phyloP scores from a whole-genome alignment of 345 rosid genomes.

The Chamaenerion angustifolium region DNA sequence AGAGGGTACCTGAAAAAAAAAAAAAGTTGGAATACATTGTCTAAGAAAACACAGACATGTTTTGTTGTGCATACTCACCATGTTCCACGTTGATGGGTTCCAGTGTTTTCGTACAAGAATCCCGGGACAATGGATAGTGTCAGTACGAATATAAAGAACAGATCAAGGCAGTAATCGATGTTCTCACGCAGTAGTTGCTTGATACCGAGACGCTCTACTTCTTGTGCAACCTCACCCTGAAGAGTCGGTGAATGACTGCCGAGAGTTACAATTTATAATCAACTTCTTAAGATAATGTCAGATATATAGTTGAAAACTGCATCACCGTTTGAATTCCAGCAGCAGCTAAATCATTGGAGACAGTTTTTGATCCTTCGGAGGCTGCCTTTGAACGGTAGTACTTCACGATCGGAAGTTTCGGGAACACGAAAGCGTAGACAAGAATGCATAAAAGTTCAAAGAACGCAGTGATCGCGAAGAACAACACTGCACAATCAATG shows the following conservation, averaged over 20 bases:
- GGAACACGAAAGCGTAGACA: slow-evolving; percentile 50
- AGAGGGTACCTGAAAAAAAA: slow-evolving; percentile 49
- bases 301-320: slow-evolving; percentile 5
- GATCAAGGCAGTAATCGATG: slow-evolving; percentile 49
- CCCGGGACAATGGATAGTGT: slow-evolving; percentile 81
- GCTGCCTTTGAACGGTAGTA: slow-evolving; percentile 80
- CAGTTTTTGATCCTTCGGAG: slow-evolving; percentile 82
- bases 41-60: no score
- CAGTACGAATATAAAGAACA: slow-evolving; percentile 47
- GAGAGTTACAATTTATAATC: no score
- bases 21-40: no score
- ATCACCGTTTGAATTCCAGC: slow-evolving; percentile 49
- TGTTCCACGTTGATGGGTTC: slow-evolving; percentile 38
- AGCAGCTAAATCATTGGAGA: slow-evolving; percentile 70
- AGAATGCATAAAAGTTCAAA: slow-evolving; percentile 53
- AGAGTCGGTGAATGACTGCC: no score
- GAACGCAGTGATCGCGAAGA: slow-evolving; percentile 56
- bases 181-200: slow-evolving; percentile 43
- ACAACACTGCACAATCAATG: slow-evolving; percentile 42
- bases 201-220: slow-evolving; percentile 31
- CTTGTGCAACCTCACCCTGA: slow-evolving; percentile 31
- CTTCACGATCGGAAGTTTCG: slow-evolving; percentile 65
- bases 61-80: slow-evolving; percentile 28
- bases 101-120: slow-evolving; percentile 69
- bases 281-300: no score